phyloP scores from a whole-genome alignment of 2,329 filamentous ascomycete species.

The Simplicillium sp. region DNA sequence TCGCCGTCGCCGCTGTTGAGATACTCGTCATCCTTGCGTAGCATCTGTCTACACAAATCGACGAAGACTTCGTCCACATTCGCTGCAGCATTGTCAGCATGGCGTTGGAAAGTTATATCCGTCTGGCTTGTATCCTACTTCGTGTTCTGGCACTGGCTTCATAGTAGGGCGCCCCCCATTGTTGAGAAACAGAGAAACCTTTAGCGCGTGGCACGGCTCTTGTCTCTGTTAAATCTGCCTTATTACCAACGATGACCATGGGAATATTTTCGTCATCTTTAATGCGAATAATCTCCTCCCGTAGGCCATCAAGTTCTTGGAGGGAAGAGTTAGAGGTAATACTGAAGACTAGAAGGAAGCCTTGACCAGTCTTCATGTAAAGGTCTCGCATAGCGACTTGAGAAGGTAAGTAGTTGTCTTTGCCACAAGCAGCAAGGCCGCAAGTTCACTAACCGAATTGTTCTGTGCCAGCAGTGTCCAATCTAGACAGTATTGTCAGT shows the following conservation, averaged over 20 bases:
- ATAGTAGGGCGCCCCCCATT: constrained; percentile 85
- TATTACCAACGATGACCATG: constrained; percentile 88
- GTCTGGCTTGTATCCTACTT: constrained; percentile 33
- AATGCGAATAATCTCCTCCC: constrained; percentile 84
- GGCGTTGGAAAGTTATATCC: constrained; percentile 11
- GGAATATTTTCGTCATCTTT: constrained; percentile 80
- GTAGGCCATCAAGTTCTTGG: constrained; percentile 68
- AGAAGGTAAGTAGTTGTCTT: constrained; percentile 11
- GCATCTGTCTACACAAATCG: constrained; percentile 75
- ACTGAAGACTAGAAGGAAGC: constrained; percentile 85
- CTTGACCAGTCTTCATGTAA: constrained; percentile 90
- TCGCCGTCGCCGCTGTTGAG: constrained; percentile 23
- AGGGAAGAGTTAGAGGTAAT: constrained; percentile 82
- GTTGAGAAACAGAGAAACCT: constrained; percentile 77
- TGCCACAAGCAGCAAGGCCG: constrained; percentile 4
- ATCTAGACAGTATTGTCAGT: constrained; percentile 32
- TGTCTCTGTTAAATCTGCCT: constrained; percentile 82
- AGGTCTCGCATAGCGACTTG: constrained; percentile 62
- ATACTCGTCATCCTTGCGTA: constrained; percentile 56
- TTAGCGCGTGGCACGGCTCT: constrained; percentile 67
- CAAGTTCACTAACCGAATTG: constrained; percentile 65
- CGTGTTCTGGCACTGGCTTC: constrained; percentile 76
- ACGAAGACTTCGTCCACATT: constrained; percentile 89
- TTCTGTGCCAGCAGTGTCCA: constrained; percentile 86
- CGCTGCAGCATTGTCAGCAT: constrained; percentile 27